phyloP scores from a whole-genome alignment of 2,329 filamentous ascomycete genomes.

The Nemania serpens region DNA sequence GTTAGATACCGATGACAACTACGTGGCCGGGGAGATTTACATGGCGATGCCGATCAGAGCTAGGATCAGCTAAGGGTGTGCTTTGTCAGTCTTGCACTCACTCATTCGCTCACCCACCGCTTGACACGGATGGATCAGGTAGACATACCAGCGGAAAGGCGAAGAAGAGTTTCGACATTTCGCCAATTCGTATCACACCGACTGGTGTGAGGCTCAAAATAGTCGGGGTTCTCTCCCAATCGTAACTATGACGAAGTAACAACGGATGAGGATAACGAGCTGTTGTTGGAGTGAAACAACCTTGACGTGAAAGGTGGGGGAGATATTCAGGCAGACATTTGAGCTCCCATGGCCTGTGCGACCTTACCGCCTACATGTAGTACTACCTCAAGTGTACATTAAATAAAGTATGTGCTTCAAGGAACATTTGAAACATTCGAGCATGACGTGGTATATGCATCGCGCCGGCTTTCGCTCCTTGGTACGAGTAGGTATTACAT shows the following conservation, averaged over 20 bases:
- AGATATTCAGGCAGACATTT: constrained; percentile 4
- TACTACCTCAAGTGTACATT: no score
- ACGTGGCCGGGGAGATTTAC: constrained; percentile 1
- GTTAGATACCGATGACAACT: constrained; percentile 2
- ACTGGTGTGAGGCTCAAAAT: not conserved
- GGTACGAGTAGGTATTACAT: no score
- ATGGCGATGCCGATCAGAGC: constrained; percentile 28
- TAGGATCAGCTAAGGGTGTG: constrained; percentile 21
- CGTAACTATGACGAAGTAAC: no score
- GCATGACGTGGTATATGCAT: no score
- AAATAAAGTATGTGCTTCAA: no score
- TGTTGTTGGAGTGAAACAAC: not conserved
- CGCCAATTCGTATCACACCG: not conserved
- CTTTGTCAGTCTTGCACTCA: constrained; percentile 8
- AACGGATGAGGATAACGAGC: no score
- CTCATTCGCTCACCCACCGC: not conserved
- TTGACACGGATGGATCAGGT: not conserved
- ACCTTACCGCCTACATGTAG: no score
- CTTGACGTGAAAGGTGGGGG: constrained; percentile 3
- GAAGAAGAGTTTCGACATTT: constrained; percentile 24
- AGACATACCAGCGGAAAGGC: constrained; percentile 17
- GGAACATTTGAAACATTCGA: no score
- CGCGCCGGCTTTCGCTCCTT: no score
- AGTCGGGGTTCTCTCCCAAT: not conserved
- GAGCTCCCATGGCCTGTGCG: no score